Evolutionary conservation across 2,329 filamentous ascomycete genomes (phyloP), one percentile per base, ranked within the genome.

Genomic region (Fusarium sp.): DNA sequence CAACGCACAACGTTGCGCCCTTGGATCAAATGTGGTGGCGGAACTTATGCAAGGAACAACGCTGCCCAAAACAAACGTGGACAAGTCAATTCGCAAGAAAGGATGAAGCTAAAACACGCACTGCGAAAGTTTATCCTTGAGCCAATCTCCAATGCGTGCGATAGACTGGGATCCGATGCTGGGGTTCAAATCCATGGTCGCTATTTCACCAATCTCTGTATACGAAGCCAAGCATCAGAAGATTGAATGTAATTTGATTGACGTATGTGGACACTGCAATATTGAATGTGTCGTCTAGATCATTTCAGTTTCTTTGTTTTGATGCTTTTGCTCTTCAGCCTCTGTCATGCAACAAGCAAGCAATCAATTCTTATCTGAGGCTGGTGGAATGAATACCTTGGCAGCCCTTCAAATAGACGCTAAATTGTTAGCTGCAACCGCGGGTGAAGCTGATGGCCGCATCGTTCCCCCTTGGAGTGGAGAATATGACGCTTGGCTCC

Each of bases 21-120:
- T 42, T 59, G 23, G 30, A 26, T 20, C 28, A 32, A 34, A 36
- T 23, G 12, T 44, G 65, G 34, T 42, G 56, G 65, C 39, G 36
- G 38, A 30, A 42, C 47, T 62, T 67, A 59, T 62, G 65, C 65
- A 68, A 69, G 65, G 61, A 54, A 63, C 61, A 62, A 43, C 43
- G 42, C 24, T 47, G 52, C 24, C 26, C 26, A 56, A 53, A 28
- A 49, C 62, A 56, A 46, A 36, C 42, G 34, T 36, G 34, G 34
- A n/a, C 34, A n/a, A 36, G 34, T 36, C 55, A 46, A 60, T 36
- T 36, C 40, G 15, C 30, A 17, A 56, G 44, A n/a, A 32, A 19
- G 42, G 45, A 61, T 51, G 45, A 59, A 43, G 47, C 62, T 58
- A 55, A 58, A 56, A 62, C 42, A 57, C 55, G 50, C 48, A 20